These are phyloP conservation scores for Butyriboletus loyo DNA, from an alignment of 768 basidiomycete species.

Conservation along the genomic window DNA sequence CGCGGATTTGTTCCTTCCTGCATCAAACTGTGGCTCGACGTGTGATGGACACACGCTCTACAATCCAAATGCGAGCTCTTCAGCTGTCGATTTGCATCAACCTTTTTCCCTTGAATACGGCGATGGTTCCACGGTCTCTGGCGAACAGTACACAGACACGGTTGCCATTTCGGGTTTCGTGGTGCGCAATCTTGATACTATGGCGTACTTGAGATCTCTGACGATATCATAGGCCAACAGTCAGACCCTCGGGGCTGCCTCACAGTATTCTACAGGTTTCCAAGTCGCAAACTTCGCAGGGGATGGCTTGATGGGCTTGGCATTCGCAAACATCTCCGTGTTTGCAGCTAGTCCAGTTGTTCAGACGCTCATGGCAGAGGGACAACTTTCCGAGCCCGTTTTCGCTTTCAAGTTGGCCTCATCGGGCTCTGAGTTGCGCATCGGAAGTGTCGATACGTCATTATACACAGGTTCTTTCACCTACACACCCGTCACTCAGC, in stretches of 20 bases:
- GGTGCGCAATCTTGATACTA: conserved; percentile 5
- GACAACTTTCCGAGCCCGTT: conserved; percentile 28
- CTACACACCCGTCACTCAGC: conserved; percentile 31
- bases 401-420: conserved; percentile 42
- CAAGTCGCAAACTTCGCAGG: conserved; percentile 12
- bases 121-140: conserved; percentile 40
- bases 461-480: conserved; percentile 39
- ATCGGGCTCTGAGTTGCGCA: conserved; percentile 33
- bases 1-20: conserved; percentile 34
- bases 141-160: conserved; percentile 38
- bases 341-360: conserved; percentile 38
- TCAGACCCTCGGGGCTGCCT: conserved; percentile 24
- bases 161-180: conserved; percentile 36
- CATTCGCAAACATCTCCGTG: conserved; percentile 36
- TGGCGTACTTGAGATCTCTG: not conserved
- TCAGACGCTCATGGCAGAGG: conserved; percentile 42
- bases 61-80: conserved; percentile 31
- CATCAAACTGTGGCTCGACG: conserved; percentile 20
- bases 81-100: conserved; percentile 21
- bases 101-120: conserved; percentile 40
- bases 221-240: conserved; percentile 20
- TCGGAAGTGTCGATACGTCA: conserved; percentile 41
- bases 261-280: conserved; percentile 16
- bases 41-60: conserved; percentile 38
- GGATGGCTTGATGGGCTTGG: conserved; percentile 43